phyloP scores from a whole-genome alignment of 331 rosid genomes.

The Stylosanthes scabra region DNA sequence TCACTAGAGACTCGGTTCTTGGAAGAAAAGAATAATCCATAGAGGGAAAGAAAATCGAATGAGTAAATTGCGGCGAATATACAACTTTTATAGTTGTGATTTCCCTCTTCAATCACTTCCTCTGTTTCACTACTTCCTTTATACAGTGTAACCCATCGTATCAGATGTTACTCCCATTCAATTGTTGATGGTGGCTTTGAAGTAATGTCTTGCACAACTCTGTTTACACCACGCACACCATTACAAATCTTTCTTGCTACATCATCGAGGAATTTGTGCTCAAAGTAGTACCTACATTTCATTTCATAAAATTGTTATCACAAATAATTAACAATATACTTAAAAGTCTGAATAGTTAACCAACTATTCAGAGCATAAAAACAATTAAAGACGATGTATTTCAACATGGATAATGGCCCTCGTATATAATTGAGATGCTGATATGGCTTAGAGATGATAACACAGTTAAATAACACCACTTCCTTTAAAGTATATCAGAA shows the following conservation, averaged over 20 bases:
- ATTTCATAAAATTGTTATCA: constrained; percentile 19
- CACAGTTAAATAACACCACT: neutral
- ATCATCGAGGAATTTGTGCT: constrained; percentile 79
- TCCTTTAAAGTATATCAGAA: neutral
- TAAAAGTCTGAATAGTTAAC: neutral
- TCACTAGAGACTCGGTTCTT: neutral
- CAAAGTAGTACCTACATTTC: constrained; percentile 80
- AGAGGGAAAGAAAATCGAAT: constrained; percentile 23
- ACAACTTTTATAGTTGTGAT: constrained; percentile 10
- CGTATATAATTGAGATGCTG: constrained; percentile 3
- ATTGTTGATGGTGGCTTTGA: constrained; percentile 99
- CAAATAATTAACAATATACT: neutral
- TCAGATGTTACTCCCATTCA: constrained; percentile 80
- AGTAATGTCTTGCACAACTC: constrained; percentile 90
- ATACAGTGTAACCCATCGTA: neutral
- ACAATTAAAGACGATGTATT: neutral
- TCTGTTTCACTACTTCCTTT: constrained; percentile 1
- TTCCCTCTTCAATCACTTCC: too few species aligned
- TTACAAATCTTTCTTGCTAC: constrained; percentile 91
- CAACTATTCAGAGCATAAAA: neutral
- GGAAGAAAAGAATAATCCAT: neutral
- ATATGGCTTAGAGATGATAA: neutral
- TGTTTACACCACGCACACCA: constrained; percentile 87
- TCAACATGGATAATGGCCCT: neutral
- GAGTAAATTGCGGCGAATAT: constrained; percentile 28